Conservation (phyloP, 2,329 filamentous ascomycete genomes). For the Colletotrichum echinochloae region DNA sequence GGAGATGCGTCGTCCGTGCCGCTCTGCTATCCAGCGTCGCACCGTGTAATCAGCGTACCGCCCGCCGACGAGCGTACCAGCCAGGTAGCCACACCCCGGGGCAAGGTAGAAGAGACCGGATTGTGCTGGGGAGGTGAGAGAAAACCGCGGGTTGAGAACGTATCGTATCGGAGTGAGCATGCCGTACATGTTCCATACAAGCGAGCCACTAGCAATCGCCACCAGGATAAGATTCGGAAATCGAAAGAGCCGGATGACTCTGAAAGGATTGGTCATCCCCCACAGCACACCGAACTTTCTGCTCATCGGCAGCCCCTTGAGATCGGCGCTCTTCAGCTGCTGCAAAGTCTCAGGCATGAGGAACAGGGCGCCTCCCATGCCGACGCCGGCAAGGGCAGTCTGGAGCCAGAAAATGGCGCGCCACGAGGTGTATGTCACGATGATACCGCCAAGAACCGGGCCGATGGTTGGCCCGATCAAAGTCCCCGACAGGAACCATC, state of each 20-base stretch:
- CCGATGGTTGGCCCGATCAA: slow-evolving; percentile 74
- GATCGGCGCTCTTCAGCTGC: slow-evolving; percentile 69
- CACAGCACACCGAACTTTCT: slow-evolving; percentile 54
- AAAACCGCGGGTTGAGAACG: slow-evolving; percentile 77
- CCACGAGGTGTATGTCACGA: slow-evolving; percentile 76
- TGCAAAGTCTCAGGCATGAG: slow-evolving; percentile 77
- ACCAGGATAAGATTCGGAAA: slow-evolving; percentile 74
- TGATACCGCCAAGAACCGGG: slow-evolving; percentile 75
- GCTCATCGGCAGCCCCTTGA: slow-evolving; percentile 62
- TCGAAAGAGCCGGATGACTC: slow-evolving; percentile 70
- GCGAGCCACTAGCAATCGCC: slow-evolving; percentile 67
- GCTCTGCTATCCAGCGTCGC: slow-evolving; percentile 67
- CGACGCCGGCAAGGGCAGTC: slow-evolving; percentile 69
- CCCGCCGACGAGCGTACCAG: slow-evolving; percentile 75
- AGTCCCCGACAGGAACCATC: slow-evolving; percentile 75
- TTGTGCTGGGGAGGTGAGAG: slow-evolving; percentile 71
- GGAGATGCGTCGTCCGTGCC: slow-evolving; percentile 68
- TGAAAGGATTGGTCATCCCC: slow-evolving; percentile 73
- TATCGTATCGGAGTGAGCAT: slow-evolving; percentile 77
- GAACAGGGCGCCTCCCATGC: slow-evolving; percentile 66
- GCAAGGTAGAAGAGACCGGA: slow-evolving; percentile 78
- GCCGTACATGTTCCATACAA: slow-evolving; percentile 80
- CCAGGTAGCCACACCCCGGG: slow-evolving; percentile 74
- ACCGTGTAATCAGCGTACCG: slow-evolving; percentile 75
- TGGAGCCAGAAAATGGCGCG: slow-evolving; percentile 79